Percentiles rank a stretch among this genome's conserved stretches.
These are phyloP conservation scores for Agrocybe chaxingu DNA, from an alignment of 768 basidiomycete genomes.

Conservation along the genomic window DNA sequence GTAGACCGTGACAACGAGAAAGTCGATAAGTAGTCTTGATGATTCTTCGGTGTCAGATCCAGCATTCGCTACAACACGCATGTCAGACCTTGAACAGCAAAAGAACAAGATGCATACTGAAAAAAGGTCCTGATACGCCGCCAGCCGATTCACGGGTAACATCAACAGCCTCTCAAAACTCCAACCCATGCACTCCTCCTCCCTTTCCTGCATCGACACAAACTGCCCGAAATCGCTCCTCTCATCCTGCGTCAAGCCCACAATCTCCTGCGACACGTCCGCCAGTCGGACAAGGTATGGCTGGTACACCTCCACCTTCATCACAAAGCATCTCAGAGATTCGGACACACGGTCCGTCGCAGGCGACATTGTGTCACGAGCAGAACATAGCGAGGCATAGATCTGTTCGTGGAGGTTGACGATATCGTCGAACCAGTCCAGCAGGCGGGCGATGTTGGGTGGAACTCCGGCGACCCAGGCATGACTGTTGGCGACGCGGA, in stretches of 20 bases:
- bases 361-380: slow-evolving; percentile 23
- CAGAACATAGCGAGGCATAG: slow-evolving; percentile 38
- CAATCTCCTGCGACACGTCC: slow-evolving; percentile 51
- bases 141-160: slow-evolving; percentile 73
- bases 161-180: slow-evolving; percentile 63
- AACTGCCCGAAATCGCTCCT: slow-evolving; percentile 83
- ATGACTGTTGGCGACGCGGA: slow-evolving; percentile 67
- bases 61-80: slow-evolving; percentile 54
- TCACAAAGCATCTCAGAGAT: slow-evolving; percentile 56
- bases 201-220: slow-evolving; percentile 61
- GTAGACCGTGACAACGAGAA: slow-evolving; percentile 64
- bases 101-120: slow-evolving; percentile 45
- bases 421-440: slow-evolving; percentile 91
- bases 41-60: slow-evolving; percentile 63
- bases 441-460: slow-evolving; percentile 58
- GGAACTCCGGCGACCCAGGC: slow-evolving; percentile 84
- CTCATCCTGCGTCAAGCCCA: slow-evolving; percentile 43
- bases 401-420: slow-evolving; percentile 72
- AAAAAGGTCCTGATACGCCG: slow-evolving; percentile 69
- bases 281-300: slow-evolving; percentile 79
- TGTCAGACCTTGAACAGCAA: neutral
- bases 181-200: slow-evolving; percentile 56
- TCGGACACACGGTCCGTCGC: slow-evolving; percentile 49
- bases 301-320: slow-evolving; percentile 78
- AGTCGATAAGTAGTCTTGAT: slow-evolving; percentile 69